Base-by-base conservation (phyloP, 2,329 filamentous ascomycete species). In the Chaetomium sp. region DNA sequence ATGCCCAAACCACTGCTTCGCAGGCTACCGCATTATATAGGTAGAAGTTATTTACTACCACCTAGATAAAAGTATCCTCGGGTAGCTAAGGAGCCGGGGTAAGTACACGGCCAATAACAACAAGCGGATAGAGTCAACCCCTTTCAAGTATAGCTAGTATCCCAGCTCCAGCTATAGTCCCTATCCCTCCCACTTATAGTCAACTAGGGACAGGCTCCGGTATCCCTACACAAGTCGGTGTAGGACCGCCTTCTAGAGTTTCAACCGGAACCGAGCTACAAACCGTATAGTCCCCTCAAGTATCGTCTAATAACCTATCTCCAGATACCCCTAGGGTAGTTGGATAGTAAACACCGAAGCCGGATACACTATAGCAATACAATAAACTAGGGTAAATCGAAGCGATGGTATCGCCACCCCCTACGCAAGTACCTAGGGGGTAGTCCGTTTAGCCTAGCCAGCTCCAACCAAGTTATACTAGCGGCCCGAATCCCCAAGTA, bases 1-100 rank as follows among this genome's bases (percentile, higher is more conserved):
- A 59, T n/a, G 66, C 60, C 4, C 65, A 68, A 35, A 27, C 50
- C 10, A 64, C 65, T 21, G 64, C 69, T n/a, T n/a, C 31, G 13
- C 64, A 65, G 38, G 64, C 67, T 10, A 60, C 65, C 4, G 63
- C 62, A n/a, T 31, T 67, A 55, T 58, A 63, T 31, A 62, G 62
- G 19, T 65, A 67, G 45, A 65, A 56, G 16, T 61, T 62, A n/a
- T 7, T 60, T 12, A 9, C 27, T 8, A 35, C 45, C 16, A 47
- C 62, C 3, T 63, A 67, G n/a, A n/a, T 6, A 33, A 60, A 59
- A 12, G 31, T 31, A 29, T 12, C 33, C 8, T 27, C 55, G 19
- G 38, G 38, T 8, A 6, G 4, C 38, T 16, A 42, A 19, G 38
- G 38, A 42, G 3, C 33, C 4, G 38, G 38, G 16, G 38, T 2